Evolutionary conservation across 495 filamentous ascomycete genomes (phyloP).

Genomic region (Viridothelium virens): DNA sequence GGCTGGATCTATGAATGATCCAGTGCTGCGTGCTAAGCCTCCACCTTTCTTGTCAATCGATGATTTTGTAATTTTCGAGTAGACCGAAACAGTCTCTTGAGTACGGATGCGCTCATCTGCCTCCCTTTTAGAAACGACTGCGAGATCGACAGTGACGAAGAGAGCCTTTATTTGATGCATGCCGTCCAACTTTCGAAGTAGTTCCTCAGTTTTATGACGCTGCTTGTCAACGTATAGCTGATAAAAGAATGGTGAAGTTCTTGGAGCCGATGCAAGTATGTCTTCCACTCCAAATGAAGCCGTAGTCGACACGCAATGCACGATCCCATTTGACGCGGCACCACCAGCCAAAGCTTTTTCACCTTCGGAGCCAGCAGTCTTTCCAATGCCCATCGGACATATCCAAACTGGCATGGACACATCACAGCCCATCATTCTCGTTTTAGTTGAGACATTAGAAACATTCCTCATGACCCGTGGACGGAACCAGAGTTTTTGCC

Average conservation of each 20-base stretch:
- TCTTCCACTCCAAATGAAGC: slow-evolving; percentile 60
- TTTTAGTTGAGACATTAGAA: slow-evolving; percentile 45
- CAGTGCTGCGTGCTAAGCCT: slow-evolving; percentile 64
- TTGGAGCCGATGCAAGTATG: slow-evolving; percentile 35
- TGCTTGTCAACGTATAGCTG: slow-evolving; percentile 78
- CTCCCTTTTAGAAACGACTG: slow-evolving; percentile 34
- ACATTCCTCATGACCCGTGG: slow-evolving; percentile 69
- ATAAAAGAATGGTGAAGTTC: slow-evolving; percentile 52
- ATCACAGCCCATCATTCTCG: slow-evolving; percentile 54
- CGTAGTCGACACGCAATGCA: slow-evolving; percentile 51
- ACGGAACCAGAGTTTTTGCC: slow-evolving; percentile 60
- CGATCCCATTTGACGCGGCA: slow-evolving; percentile 20
- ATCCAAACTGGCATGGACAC: slow-evolving; percentile 60
- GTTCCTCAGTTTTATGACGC: slow-evolving; percentile 49
- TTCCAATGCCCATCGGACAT: slow-evolving; percentile 67
- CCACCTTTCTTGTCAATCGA: slow-evolving; percentile 62
- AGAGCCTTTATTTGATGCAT: slow-evolving; percentile 30
- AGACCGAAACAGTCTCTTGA: slow-evolving; percentile 46
- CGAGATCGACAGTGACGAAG: slow-evolving; percentile 34
- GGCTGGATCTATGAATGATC: slow-evolving; percentile 53
- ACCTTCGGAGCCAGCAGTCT: slow-evolving; percentile 61
- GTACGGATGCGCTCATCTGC: slow-evolving; percentile 35
- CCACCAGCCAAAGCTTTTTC: slow-evolving; percentile 58
- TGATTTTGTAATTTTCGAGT: slow-evolving; percentile 52
- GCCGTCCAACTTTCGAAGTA: slow-evolving; percentile 38